Conservation (phyloP, 768 basidiomycete species). For the Ephemerocybe angulata region DNA sequence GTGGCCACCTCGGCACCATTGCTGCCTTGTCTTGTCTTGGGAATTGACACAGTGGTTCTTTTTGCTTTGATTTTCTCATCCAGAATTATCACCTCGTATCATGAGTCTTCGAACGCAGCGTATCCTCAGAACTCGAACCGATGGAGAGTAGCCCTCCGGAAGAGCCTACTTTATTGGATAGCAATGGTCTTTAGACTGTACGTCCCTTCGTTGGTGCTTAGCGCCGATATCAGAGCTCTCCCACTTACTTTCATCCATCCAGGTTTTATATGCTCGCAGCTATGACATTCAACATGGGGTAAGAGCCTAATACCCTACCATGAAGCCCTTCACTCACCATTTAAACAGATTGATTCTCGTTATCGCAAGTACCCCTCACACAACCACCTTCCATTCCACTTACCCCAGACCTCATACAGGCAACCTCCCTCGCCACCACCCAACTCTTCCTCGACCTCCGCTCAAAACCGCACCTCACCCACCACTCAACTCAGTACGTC, state of each 20-base stretch:
- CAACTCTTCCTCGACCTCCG: slow-evolving; percentile 39
- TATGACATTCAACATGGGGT: slow-evolving; percentile 73
- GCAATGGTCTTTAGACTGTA: slow-evolving; percentile 63
- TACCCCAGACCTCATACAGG: slow-evolving; percentile 32
- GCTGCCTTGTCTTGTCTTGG: background rate
- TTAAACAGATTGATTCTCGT: slow-evolving; percentile 43
- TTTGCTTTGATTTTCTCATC: background rate
- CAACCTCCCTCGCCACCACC: slow-evolving; percentile 50
- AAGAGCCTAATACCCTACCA: slow-evolving; percentile 26
- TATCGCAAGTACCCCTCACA: slow-evolving; percentile 34
- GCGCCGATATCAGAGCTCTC: background rate
- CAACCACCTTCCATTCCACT: background rate
- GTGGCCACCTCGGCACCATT: background rate
- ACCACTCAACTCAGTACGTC: slow-evolving; percentile 8
- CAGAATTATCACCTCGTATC: slow-evolving; percentile 49
- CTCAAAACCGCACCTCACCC: slow-evolving; percentile 4
- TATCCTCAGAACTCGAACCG: slow-evolving; percentile 30
- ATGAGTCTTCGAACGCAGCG: slow-evolving; percentile 27
- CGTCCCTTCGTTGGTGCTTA: slow-evolving; percentile 21
- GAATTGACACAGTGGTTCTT: background rate
- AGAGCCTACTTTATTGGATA: slow-evolving; percentile 50
- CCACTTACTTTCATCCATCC: background rate
- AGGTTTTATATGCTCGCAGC: slow-evolving; percentile 72
- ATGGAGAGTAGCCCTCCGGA: slow-evolving; percentile 48
- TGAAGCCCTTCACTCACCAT: background rate